Conservation (phyloP, 305 asterid genomes). For the Euphrasia arctica region DNA sequence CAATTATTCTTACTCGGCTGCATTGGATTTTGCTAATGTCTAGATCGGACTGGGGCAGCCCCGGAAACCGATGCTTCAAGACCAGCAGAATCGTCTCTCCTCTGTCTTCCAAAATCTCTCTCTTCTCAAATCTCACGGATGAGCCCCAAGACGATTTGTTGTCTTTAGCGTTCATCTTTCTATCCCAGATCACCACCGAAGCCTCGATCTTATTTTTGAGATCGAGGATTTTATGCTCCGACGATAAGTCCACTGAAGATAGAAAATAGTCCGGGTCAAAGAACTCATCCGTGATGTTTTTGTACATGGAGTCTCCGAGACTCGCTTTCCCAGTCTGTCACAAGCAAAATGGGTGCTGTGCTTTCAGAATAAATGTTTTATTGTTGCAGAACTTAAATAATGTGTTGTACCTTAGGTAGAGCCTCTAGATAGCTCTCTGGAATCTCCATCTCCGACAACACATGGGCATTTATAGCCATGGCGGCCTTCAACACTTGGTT, state of each 20-base stretch:
- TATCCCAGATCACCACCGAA: slow-evolving; percentile 74
- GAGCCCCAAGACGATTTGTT: slow-evolving; percentile 78
- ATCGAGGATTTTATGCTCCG: slow-evolving; percentile 86
- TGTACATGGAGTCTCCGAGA: slow-evolving; percentile 82
- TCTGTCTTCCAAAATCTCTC: slow-evolving; percentile 80
- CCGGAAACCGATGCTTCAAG: slow-evolving; percentile 79
- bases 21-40: slow-evolving; percentile 88
- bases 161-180: slow-evolving; percentile 80
- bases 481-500: slow-evolving; percentile 95
- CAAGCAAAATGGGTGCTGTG: background rate
- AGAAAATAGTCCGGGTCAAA: slow-evolving; percentile 67
- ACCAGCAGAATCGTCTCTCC: slow-evolving; percentile 68
- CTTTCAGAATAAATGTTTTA: background rate
- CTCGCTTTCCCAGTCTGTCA: slow-evolving; percentile 80
- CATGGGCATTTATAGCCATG: slow-evolving; percentile 84
- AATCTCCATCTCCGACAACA: slow-evolving; percentile 70
- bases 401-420: slow-evolving; percentile 64
- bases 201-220: slow-evolving; percentile 89
- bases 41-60: slow-evolving; percentile 74
- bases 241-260: slow-evolving; percentile 52
- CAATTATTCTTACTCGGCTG: slow-evolving; percentile 50
- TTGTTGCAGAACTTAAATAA: background rate
- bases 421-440: slow-evolving; percentile 83
- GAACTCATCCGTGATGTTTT: slow-evolving; percentile 68
- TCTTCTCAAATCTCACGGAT: slow-evolving; percentile 75